Conservation (phyloP, 805 yeast species). For the Ogataea thermomethanolica region DNA sequence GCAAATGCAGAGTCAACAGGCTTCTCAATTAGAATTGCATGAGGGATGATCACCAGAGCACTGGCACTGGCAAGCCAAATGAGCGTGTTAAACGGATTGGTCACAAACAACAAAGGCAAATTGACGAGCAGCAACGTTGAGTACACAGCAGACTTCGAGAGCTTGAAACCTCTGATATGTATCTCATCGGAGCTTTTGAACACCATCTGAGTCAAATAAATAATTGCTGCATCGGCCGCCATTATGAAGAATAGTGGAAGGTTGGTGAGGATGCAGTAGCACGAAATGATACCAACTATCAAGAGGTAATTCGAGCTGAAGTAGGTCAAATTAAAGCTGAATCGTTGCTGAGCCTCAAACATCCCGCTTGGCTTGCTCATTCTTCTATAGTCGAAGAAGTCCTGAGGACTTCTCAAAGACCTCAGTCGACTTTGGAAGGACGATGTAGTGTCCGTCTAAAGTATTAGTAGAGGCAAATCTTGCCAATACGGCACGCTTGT, state of each 20-base stretch:
- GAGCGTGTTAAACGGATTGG: conserved; percentile 84
- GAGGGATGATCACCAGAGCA: conserved; percentile 71
- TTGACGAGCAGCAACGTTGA: conserved; percentile 71
- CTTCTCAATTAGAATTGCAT: conserved; percentile 89
- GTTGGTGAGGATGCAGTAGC: conserved; percentile 84
- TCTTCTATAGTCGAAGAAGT: conserved; percentile 85
- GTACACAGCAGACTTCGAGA: conserved; percentile 78
- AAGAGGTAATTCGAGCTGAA: conserved; percentile 81
- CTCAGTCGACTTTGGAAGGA: conserved; percentile 60
- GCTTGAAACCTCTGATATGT: conserved; percentile 45
- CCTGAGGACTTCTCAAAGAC: conserved; percentile 77
- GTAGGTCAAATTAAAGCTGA: conserved; percentile 77
- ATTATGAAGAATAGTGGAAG: conserved; percentile 75
- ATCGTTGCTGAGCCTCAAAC: conserved; percentile 79
- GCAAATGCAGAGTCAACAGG: conserved; percentile 94
- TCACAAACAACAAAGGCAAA: conserved; percentile 54
- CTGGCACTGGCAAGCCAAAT: conserved; percentile 92
- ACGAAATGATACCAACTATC: conserved; percentile 59
- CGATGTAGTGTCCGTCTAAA: conserved; percentile 32
- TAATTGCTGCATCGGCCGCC: conserved; percentile 39
- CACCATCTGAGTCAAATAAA: conserved; percentile 39
- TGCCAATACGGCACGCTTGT: neutral
- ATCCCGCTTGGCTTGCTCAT: conserved; percentile 80
- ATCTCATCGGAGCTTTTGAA: conserved; percentile 28
- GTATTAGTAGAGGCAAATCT: neutral